These are phyloP conservation scores for Monosporozyma servazzii DNA, from an alignment of 805 yeast genomes.

Conservation along the genomic window DNA sequence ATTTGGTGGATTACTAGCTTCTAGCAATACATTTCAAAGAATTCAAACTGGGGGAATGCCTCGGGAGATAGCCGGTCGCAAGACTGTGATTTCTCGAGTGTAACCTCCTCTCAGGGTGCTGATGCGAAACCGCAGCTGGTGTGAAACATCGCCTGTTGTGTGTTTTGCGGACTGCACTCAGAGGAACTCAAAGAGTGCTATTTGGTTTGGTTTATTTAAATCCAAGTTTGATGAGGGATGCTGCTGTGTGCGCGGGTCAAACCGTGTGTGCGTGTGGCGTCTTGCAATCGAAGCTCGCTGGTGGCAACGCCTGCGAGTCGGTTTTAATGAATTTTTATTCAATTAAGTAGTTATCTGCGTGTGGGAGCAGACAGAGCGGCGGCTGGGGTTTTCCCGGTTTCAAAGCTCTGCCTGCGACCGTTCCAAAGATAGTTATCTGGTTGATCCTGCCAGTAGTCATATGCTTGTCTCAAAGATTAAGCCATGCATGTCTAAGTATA, in stretches of 20 bases:
- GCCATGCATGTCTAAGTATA: constrained; percentile 43
- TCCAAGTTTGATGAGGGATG: constrained; percentile 6
- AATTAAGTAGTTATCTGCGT: constrained; percentile 13
- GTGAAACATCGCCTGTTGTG: constrained; percentile 17
- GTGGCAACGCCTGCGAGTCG: not conserved
- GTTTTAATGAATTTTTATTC: not conserved
- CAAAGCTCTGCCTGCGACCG: not conserved
- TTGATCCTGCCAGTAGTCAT: constrained; percentile 46
- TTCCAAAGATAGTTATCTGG: constrained; percentile 32
- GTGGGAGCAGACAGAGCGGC: not conserved
- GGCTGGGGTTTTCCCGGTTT: not conserved
- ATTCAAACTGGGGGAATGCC: constrained; percentile 25
- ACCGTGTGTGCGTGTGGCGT: constrained; percentile 8
- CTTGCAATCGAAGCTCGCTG: not conserved
- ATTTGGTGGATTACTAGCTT: constrained; percentile 30
- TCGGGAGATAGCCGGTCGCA: constrained; percentile 21
- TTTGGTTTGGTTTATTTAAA: constrained; percentile 11
- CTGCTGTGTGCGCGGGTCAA: constrained; percentile 13
- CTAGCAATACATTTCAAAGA: constrained; percentile 24
- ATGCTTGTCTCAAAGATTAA: constrained; percentile 45
- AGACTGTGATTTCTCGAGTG: constrained; percentile 21
- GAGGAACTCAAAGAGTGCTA: constrained; percentile 29
- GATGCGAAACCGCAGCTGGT: constrained; percentile 22
- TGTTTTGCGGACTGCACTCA: constrained; percentile 25
- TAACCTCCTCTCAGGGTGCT: constrained; percentile 28